Base-by-base conservation (phyloP, 2,329 filamentous ascomycete species). In the Paracamarosporium sp. region DNA sequence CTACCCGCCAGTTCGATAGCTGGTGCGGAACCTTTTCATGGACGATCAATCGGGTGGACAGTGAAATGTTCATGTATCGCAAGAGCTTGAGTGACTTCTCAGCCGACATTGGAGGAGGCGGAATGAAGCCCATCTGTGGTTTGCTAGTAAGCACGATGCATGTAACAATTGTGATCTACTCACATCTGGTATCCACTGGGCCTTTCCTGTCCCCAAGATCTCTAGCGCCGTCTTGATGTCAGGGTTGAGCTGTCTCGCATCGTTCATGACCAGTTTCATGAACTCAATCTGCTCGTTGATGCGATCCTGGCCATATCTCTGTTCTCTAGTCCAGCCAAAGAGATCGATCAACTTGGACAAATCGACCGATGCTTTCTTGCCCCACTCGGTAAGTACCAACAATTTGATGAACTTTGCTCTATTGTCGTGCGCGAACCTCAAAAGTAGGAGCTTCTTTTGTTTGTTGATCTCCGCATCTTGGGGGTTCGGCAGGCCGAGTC, bases 351-450 rank as follows among this genome's bases (percentile, higher is more conserved):
- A 83, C 76, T 90, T 92, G 79, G 90, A 90, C 66, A 98, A 91
- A 66, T 90, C 87, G 36, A 87, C 84, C 31, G 90, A 61, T 17
- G 70, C 67, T 47, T 72, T 74, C 88, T 74, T 91, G 89, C 70
- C 90, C 95, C 95, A 99, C 77, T 95, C 90, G 1, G 90, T 88
- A 45, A 99, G 88, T 22, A 99, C 92, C 20, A 97, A 83, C 7
- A 93, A 86, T 79, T 99, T 98, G 74, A 96, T 92, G 82, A 96
- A 98, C 79, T 92, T 92, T 28, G 89, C 88, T 70, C 97, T 89
- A 69, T 90, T 87, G 22, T 88, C 85, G 73, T 94, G 89, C 8
- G 90, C 88, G 78, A 95, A 96, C 41, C 90, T 86, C 57, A 97
- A 78, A 52, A 97, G 76, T 33, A 82, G 78, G 27, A 86, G 79